Conservation (phyloP, 371 early-diverging fungal species). For the Lichtheimia ornata region DNA sequence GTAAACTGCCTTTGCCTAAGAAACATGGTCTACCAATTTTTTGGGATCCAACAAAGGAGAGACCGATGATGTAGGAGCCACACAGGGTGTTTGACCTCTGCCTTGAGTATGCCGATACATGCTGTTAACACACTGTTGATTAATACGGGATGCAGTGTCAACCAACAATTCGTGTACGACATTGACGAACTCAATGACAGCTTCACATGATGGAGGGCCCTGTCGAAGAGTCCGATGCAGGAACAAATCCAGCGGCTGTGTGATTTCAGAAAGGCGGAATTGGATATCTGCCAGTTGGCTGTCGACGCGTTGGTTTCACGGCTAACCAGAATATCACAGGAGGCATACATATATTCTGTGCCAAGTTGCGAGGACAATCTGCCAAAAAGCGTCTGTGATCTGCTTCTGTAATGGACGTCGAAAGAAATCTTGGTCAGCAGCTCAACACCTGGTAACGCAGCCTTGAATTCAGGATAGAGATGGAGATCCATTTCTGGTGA, state of each 20-base stretch:
- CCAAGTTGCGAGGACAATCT: too few species aligned
- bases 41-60: not conserved
- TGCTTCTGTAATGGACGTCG: too few species aligned
- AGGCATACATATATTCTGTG: too few species aligned
- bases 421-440: too few species aligned
- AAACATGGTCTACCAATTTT: not conserved
- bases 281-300: conserved; percentile 6
- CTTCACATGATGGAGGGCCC: not conserved
- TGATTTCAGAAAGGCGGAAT: conserved; percentile 9
- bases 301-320: conserved; percentile 1
- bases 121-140: conserved; percentile 3
- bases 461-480: too few species aligned
- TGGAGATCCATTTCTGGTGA: too few species aligned
- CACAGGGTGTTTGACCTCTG: not conserved
- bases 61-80: not conserved
- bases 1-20: not conserved
- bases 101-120: conserved; percentile 6
- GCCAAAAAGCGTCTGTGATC: too few species aligned
- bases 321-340: too few species aligned
- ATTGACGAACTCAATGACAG: conserved; percentile 12
- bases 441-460: too few species aligned
- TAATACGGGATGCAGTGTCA: conserved; percentile 10
- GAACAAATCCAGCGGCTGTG: conserved; percentile 6
- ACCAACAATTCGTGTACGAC: conserved; percentile 6
- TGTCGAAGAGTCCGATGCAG: not conserved